A percentile compares a stretch with the other conserved stretches of the same genome.
These are phyloP conservation scores for Acorus calamus DNA, from an alignment of 106 monocot species.

Conservation along the genomic window DNA sequence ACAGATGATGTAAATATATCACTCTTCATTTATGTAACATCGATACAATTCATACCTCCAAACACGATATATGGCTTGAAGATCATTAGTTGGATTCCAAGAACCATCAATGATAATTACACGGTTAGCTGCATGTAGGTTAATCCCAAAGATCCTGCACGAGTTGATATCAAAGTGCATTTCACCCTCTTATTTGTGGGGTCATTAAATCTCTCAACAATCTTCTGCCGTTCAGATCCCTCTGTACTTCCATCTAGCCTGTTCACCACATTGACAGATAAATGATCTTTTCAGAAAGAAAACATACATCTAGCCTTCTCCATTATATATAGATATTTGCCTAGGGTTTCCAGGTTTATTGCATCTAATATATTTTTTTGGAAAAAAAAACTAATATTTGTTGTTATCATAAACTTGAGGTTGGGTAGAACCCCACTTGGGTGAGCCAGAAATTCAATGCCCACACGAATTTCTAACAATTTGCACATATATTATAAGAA, in stretches of 20 bases:
- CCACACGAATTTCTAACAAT: too few species aligned
- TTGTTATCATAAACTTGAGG: too few species aligned
- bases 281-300: background rate
- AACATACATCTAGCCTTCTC: background rate
- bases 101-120: constrained; percentile 94
- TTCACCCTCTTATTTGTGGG: constrained; percentile 77
- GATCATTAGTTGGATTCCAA: constrained; percentile 97
- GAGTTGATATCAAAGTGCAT: constrained; percentile 84
- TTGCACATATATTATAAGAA: too few species aligned
- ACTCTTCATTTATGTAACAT: background rate
- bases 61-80: constrained; percentile 92
- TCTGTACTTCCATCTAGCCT: constrained; percentile 94
- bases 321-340: too few species aligned
- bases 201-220: constrained; percentile 93
- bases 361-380: too few species aligned
- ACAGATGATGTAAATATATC: background rate
- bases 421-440: too few species aligned
- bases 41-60: constrained; percentile 64
- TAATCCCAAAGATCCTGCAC: constrained; percentile 97
- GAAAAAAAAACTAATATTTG: too few species aligned
- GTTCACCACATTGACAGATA: constrained; percentile 6
- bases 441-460: too few species aligned
- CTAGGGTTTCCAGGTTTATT: too few species aligned
- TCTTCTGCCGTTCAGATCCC: constrained; percentile 75
- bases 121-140: constrained; percentile 91